Percentiles rank a stretch among this genome's conserved stretches.
Evolutionary conservation across 1,284 basidiomycete species (phyloP).

Genomic region (Gymnopus androsaceus): DNA sequence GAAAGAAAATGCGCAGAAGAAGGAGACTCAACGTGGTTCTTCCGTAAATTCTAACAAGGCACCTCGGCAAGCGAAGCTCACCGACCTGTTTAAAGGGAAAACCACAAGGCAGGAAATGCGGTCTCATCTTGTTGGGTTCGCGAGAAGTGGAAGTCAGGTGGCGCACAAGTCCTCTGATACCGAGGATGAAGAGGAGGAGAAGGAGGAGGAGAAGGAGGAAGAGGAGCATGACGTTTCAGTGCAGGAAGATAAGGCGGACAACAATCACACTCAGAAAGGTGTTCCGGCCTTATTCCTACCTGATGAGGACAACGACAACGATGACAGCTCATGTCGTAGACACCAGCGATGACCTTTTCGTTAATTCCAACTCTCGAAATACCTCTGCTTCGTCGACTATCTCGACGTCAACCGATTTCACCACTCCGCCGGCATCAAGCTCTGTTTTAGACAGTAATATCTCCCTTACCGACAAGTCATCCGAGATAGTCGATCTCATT

Average conservation of each 20-base stretch:
- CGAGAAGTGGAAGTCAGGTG: slow-evolving; percentile 15
- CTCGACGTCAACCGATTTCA: background rate
- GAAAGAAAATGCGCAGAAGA: background rate
- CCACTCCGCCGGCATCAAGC: slow-evolving; percentile 9
- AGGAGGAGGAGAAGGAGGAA: background rate
- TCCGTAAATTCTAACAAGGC: background rate
- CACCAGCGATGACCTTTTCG: slow-evolving; percentile 6
- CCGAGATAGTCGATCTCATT: slow-evolving; percentile 15
- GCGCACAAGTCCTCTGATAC: background rate
- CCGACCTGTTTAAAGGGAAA: slow-evolving; percentile 9
- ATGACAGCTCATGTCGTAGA: slow-evolving; percentile 1
- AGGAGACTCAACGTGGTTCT: background rate
- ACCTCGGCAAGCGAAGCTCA: slow-evolving; percentile 9
- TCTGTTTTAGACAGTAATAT: background rate
- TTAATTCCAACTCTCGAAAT: background rate
- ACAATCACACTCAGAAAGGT: background rate
- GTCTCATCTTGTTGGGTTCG: slow-evolving; percentile 13
- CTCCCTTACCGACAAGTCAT: slow-evolving; percentile 3
- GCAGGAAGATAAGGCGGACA: background rate
- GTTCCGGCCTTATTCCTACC: slow-evolving; percentile 8
- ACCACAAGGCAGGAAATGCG: slow-evolving; percentile 12
- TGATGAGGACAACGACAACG: slow-evolving; percentile 11
- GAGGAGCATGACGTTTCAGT: background rate
- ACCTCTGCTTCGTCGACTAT: background rate
- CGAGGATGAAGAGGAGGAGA: slow-evolving; percentile 5